Percentiles rank a stretch among this genome's conserved stretches.
Evolutionary conservation across 345 rosid genomes (phyloP).

Genomic region (Bruguiera parviflora): DNA sequence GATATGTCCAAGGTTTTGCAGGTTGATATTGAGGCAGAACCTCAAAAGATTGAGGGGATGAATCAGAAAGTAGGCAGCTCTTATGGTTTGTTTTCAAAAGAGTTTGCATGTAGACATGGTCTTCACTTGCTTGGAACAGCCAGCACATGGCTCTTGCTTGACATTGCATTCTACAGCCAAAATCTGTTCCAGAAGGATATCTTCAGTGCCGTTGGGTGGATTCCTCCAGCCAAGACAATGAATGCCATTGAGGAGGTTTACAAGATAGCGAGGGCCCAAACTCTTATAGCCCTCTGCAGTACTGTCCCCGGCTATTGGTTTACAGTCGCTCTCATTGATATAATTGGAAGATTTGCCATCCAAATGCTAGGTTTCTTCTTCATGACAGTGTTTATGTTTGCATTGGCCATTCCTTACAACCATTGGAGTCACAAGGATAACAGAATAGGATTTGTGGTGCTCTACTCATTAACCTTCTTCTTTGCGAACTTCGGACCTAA

Average conservation of each 20-base stretch:
- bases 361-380: constrained; percentile 62
- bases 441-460: constrained; percentile 30
- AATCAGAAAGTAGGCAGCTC: neutral
- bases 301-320: constrained; percentile 77
- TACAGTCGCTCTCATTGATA: constrained; percentile 59
- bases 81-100: constrained; percentile 41
- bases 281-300: constrained; percentile 52
- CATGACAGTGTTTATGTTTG: constrained; percentile 56
- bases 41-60: too few relatives aligned
- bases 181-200: constrained; percentile 67
- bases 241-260: constrained; percentile 63
- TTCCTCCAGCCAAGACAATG: constrained; percentile 32
- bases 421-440: constrained; percentile 17
- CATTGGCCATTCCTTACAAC: constrained; percentile 28
- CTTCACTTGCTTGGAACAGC: constrained; percentile 63
- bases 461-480: constrained; percentile 55
- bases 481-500: constrained; percentile 72
- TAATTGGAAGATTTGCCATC: constrained; percentile 57
- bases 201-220: constrained; percentile 50
- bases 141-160: constrained; percentile 68
- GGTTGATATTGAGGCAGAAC: constrained; percentile 5
- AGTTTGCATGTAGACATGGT: constrained; percentile 55
- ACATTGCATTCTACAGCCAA: constrained; percentile 67
- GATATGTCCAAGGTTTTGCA: constrained; percentile 69
- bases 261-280: constrained; percentile 49